Conservation (phyloP, 345 rosid species). For the Eucalyptus cloeziana region DNA sequence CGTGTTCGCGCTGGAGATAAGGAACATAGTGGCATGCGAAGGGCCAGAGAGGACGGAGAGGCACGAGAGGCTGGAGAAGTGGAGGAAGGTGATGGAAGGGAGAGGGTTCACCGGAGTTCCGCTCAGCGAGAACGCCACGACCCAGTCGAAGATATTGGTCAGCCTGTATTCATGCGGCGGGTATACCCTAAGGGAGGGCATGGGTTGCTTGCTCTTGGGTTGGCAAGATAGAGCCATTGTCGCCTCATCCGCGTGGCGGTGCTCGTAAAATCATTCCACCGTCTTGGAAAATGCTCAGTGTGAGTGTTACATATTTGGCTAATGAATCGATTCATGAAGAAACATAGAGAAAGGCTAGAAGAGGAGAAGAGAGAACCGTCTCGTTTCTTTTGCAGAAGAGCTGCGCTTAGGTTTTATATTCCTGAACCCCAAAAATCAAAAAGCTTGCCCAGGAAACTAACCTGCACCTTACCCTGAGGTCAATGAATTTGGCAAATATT, state of each 20-base stretch:
- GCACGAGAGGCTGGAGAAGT: conserved; percentile 54
- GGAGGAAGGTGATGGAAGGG: conserved; percentile 58
- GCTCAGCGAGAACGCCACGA: conserved; percentile 43
- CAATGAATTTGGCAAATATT: background rate
- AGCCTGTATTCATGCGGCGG: conserved; percentile 44
- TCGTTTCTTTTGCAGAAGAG: background rate
- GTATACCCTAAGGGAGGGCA: conserved; percentile 43
- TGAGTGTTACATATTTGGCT: background rate
- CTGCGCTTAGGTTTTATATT: background rate
- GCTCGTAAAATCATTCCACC: conserved; percentile 1
- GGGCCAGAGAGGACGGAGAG: conserved; percentile 45
- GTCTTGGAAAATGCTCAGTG: background rate
- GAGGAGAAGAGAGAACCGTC: background rate
- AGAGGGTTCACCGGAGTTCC: conserved; percentile 45
- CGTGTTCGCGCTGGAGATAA: conserved; percentile 43
- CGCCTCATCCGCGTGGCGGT: conserved; percentile 55
- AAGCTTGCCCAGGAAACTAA: background rate
- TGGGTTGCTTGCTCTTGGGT: conserved; percentile 51
- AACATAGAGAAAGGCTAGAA: background rate
- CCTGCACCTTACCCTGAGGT: background rate
- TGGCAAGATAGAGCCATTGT: conserved; percentile 51
- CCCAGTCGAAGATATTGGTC: conserved; percentile 40
- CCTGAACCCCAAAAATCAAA: background rate
- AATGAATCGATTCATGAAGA: background rate
- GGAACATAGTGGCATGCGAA: conserved; percentile 51